Evolutionary conservation across 176 grass and related monocot species (phyloP).

Genomic region (Aegilops sharonensis): DNA sequence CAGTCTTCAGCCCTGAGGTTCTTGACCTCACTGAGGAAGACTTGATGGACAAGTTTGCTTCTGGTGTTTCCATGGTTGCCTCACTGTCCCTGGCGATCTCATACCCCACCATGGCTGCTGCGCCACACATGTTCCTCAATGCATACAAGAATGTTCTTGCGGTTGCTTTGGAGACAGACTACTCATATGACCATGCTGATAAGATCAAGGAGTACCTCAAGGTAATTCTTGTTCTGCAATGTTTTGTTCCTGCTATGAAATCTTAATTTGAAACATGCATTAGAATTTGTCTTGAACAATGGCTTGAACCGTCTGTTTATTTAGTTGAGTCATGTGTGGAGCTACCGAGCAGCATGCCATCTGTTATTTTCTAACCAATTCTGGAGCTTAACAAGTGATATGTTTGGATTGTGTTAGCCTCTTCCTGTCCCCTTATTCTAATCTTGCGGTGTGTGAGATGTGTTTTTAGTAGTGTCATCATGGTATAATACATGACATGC

Average conservation of each 20-base stretch:
- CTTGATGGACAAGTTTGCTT: slow-evolving; percentile 57
- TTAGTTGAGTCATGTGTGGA: background rate
- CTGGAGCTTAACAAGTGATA: background rate
- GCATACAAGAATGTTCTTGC: slow-evolving; percentile 90
- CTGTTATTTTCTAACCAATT: background rate
- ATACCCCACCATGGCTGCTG: slow-evolving; percentile 75
- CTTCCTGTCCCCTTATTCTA: too few relatives aligned
- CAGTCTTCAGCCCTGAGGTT: slow-evolving; percentile 84
- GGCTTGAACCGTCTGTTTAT: too few relatives aligned
- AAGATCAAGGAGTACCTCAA: slow-evolving; percentile 89
- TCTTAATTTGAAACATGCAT: background rate
- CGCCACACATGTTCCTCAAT: slow-evolving; percentile 81
- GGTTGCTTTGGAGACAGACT: slow-evolving; percentile 74
- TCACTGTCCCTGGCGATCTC: slow-evolving; percentile 69
- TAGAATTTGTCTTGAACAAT: background rate
- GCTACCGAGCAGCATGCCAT: background rate
- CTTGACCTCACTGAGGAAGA: slow-evolving; percentile 79
- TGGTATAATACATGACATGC: background rate
- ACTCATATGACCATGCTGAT: slow-evolving; percentile 73
- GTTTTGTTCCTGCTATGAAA: background rate
- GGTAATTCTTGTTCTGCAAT: slow-evolving; percentile 25
- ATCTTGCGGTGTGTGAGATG: background rate
- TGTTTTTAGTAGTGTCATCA: background rate
- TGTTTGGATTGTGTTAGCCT: too few relatives aligned
- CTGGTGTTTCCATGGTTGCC: slow-evolving; percentile 71